Evolutionary conservation across 257 asterid genomes (phyloP), one percentile per base, ranked within the genome.

Genomic region (Pogostemon cablin): DNA sequence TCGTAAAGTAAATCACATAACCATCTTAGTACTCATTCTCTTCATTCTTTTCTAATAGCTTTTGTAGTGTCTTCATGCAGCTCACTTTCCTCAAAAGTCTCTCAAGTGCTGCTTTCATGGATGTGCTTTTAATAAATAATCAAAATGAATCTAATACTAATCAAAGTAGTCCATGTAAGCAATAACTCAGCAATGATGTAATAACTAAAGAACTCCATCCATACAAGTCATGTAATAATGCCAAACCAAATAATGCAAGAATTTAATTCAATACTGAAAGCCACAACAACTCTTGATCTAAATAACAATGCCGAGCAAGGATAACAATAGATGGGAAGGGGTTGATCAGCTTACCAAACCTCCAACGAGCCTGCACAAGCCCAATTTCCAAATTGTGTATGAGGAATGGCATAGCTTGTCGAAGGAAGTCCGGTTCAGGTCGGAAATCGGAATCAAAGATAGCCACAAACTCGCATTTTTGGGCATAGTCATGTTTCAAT

Each of bases 361-460:
- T 78, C 95, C 95, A 86, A 11, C 95, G 87, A 57, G 95, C 87
- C 73, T 88, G 95, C 37, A 88, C 63, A 5, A 88, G 88, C 1
- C 76, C 95, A 37, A 86, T 71, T 65, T 86, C 81, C 0, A 83
- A 79, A 65, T 88, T 88, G 72, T 88, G 85, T 0, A 84, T 65
- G 5, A 88, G 83, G 67, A 73, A 84, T 0, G 95, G 95, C 46
- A 84, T 74, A 48, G 92, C 46, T 35, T 76, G 79, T 38, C 47
- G 59, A 2, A 88, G 84, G 67, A 88, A 88, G 71, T 86, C 90
- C 0, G 92, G 82, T 10, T 86, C 95, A 0, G 95, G 92, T 35
- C 73, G 85, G 63, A 88, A 88, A 80, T 88, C 95, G 9, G 95
- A 92, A 69, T 88, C 95, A 12, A 88, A 86, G 32, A 88, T 86